Evolutionary conservation across 345 rosid species (phyloP).

Genomic region (Gossypium thurberi): DNA sequence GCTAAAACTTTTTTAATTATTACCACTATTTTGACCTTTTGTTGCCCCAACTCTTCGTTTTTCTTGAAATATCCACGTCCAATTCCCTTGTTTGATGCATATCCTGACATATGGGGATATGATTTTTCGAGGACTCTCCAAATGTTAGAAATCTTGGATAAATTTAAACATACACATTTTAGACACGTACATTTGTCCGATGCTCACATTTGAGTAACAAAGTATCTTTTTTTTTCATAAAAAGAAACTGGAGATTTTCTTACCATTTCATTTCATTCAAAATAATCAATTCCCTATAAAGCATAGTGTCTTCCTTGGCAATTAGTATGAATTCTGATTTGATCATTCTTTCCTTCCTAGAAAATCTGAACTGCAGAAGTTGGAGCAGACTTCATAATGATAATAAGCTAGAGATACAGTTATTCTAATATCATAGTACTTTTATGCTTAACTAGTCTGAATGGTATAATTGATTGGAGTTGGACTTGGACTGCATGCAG

Average conservation of each 20-base stretch:
- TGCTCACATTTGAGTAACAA: background rate
- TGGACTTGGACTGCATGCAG: conserved; percentile 36
- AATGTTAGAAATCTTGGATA: background rate
- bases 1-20: background rate
- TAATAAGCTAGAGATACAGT: background rate
- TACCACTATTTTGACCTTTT: background rate
- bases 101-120: background rate
- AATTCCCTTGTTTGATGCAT: background rate
- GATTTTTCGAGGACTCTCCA: background rate
- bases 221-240: background rate
- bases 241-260: background rate
- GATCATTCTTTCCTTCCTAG: background rate
- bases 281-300: background rate
- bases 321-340: background rate
- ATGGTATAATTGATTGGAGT: background rate
- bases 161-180: background rate
- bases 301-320: background rate
- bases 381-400: background rate
- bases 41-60: background rate
- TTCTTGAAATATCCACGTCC: background rate
- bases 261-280: background rate
- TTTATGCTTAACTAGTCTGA: background rate
- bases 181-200: background rate
- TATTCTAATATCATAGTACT: background rate
- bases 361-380: background rate